Percentiles rank a stretch among this genome's conserved stretches.
Conservation (phyloP, 1,284 basidiomycete species). For the Coniferiporia sulphurascens region DNA sequence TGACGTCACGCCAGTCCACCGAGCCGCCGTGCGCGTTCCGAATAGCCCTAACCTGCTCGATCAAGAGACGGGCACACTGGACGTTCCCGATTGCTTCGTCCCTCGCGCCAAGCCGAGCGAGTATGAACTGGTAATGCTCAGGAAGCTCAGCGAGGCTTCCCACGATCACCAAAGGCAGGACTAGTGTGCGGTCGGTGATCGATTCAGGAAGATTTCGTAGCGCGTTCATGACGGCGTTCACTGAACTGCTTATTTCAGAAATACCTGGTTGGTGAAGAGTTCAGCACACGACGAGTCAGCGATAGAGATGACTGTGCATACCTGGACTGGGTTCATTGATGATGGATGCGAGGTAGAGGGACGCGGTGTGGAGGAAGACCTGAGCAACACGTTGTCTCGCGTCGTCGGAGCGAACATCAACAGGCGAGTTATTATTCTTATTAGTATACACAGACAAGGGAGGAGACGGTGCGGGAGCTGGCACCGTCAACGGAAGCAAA, state of each 20-base stretch:
- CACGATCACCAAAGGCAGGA: conserved; percentile 68
- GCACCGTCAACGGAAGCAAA: not conserved
- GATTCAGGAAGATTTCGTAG: conserved; percentile 48
- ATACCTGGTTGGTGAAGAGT: conserved; percentile 44
- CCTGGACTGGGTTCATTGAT: conserved; percentile 62
- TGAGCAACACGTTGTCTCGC: conserved; percentile 24
- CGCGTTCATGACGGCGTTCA: conserved; percentile 48
- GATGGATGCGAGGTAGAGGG: conserved; percentile 68
- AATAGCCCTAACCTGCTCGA: conserved; percentile 65
- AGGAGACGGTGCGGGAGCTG: not conserved
- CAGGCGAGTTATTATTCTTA: not conserved
- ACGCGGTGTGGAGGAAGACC: conserved; percentile 63
- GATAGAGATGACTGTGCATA: conserved; percentile 32
- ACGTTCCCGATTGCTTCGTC: conserved; percentile 61
- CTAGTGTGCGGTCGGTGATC: conserved; percentile 52
- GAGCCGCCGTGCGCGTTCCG: conserved; percentile 48
- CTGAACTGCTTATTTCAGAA: conserved; percentile 59
- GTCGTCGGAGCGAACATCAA: not conserved
- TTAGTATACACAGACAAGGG: not conserved
- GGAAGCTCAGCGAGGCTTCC: conserved; percentile 67
- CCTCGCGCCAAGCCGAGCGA: conserved; percentile 47
- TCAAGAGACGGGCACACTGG: conserved; percentile 51
- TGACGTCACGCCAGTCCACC: conserved; percentile 60
- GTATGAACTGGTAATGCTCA: conserved; percentile 54
- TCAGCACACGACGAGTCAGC: conserved; percentile 4